Base-by-base conservation (phyloP, 169 alveolate species). In the Plasmodium billcollinsi region DNA sequence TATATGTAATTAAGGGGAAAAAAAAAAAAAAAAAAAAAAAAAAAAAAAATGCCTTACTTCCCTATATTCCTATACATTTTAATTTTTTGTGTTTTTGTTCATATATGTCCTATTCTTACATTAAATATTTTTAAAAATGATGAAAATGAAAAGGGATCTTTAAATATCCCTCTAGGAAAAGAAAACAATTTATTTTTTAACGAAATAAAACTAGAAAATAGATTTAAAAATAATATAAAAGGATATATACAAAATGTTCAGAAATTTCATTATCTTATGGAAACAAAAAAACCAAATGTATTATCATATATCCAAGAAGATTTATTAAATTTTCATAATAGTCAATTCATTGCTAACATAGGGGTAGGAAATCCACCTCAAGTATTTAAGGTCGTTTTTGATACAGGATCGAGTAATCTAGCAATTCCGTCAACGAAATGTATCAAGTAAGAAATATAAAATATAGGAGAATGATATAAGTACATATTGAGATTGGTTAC, bases 291-390 rank as follows among this genome's bases (percentile, higher is more conserved):
- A 12, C 89, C 89, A 9, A 76, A 76, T 70, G 63, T 75, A 33
- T 76, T 76, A 69, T 47, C 66, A 56, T 76, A 76, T 56, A 75
- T 76, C 43, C 89, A 75, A 73, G 95, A 96, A 80, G 93, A 94
- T 61, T 94, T 96, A 61, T 88, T 93, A 56, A 97, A 97, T 74
- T 97, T 93, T 92, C 97, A 97, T 80, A 97, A 97, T 92, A 95
- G 97, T 72, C 98, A 97, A 56, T 97, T 96, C 71, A 96, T 97
- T 92, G 98, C 98, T 18, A 96, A 95, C 61, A 95, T 97, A 11
- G 93, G 95, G 62, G 90, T 96, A 18, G 98, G 98, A 49, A 96
- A 97, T 12, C 98, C 98, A 2, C 96, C 97, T 21, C 93, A 88
- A 69, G 92, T 88, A 49, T 96, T 96, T 78, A 95, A 95, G n/a